phyloP scores from a whole-genome alignment of 148 eudicot genomes.

The Beta vulgaris region DNA sequence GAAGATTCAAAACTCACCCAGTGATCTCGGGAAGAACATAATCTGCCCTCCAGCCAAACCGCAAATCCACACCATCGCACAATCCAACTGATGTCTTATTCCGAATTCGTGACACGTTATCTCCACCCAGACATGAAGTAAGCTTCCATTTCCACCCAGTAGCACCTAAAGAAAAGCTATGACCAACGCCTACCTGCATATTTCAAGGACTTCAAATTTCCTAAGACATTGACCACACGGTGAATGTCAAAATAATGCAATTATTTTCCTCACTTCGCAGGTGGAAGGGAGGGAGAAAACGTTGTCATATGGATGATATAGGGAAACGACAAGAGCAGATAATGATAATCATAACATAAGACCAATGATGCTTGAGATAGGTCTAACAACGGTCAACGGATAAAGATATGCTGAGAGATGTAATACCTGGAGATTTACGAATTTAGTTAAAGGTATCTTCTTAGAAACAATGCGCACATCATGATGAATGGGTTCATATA shows the following conservation, averaged over 20 bases:
- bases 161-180: conserved; percentile 63
- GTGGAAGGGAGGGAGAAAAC: too few species aligned
- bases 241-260: too few species aligned
- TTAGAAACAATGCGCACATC: conserved; percentile 81
- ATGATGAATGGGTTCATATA: conserved; percentile 66
- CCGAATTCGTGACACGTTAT: conserved; percentile 72
- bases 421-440: conserved; percentile 88
- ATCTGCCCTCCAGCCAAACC: conserved; percentile 96
- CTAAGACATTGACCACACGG: too few species aligned
- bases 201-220: neutral
- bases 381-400: neutral
- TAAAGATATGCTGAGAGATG: conserved; percentile 1
- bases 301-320: neutral
- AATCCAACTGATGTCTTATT: conserved; percentile 79
- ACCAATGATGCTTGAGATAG: neutral
- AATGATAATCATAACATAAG: neutral
- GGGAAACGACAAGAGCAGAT: neutral
- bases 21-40: conserved; percentile 87
- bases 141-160: conserved; percentile 96
- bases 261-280: too few species aligned
- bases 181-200: conserved; percentile 84
- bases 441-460: conserved; percentile 84
- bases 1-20: conserved; percentile 48
- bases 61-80: conserved; percentile 84
- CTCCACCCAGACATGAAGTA: conserved; percentile 80